These are phyloP conservation scores for Physcia stellaris DNA, from an alignment of 495 filamentous ascomycete species.

Conservation along the genomic window DNA sequence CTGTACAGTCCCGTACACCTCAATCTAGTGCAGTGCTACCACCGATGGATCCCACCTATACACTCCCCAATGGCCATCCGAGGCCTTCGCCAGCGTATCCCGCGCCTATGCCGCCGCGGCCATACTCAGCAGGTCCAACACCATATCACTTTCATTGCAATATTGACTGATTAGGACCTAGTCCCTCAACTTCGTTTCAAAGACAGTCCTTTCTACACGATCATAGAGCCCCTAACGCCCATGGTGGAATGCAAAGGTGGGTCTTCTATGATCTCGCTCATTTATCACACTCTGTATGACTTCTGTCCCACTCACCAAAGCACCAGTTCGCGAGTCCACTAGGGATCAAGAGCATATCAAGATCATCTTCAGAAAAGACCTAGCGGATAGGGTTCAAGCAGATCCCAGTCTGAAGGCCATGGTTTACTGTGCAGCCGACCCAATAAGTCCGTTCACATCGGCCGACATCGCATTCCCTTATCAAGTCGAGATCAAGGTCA, in stretches of 20 bases:
- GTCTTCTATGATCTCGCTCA: constrained; percentile 9
- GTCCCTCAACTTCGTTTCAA: constrained; percentile 46
- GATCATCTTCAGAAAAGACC: constrained; percentile 36
- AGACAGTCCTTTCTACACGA: constrained; percentile 62
- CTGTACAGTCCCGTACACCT: no score
- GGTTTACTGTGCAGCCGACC: constrained; percentile 62
- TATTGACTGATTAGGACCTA: no score
- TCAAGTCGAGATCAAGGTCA: constrained; percentile 83
- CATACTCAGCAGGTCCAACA: no score
- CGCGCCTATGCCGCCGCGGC: no score
- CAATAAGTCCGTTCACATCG: constrained; percentile 38
- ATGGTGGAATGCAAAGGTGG: constrained; percentile 55
- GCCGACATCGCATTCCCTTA: constrained; percentile 78
- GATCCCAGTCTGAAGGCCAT: constrained; percentile 52
- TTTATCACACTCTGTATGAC: constrained; percentile 3
- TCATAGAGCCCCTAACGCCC: constrained; percentile 45
- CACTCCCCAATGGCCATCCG: neutral
- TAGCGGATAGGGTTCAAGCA: constrained; percentile 32
- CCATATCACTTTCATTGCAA: no score
- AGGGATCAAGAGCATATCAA: constrained; percentile 36
- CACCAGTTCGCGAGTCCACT: constrained; percentile 35
- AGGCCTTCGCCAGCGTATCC: no score
- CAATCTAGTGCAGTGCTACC: no score
- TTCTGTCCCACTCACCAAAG: constrained; percentile 14
- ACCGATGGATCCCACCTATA: neutral